These are phyloP conservation scores for Glycyrrhiza uralensis DNA, from an alignment of 306 rosid genomes.

Conservation along the genomic window DNA sequence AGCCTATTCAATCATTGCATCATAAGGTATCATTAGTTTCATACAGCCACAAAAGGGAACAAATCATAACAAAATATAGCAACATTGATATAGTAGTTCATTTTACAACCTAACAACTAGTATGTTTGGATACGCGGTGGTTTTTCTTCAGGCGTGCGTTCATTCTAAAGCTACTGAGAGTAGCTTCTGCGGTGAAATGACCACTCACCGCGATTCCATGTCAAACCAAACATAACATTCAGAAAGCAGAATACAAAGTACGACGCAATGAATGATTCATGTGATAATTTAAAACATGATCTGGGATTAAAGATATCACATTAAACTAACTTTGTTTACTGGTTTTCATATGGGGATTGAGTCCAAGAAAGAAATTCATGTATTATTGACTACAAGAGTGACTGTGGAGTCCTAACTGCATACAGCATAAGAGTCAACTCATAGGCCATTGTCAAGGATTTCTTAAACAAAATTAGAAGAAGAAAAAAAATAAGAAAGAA, in stretches of 20 bases:
- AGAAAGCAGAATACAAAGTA: background rate
- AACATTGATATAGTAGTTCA: background rate
- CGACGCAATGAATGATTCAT: background rate
- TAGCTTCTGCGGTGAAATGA: too few relatives aligned
- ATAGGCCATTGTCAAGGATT: background rate
- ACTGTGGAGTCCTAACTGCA: background rate
- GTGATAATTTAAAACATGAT: background rate
- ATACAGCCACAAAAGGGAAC: background rate
- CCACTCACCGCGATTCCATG: too few relatives aligned
- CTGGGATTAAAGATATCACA: background rate
- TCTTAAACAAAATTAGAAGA: background rate
- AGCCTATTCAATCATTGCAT: constrained; percentile 34
- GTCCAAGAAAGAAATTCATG: background rate
- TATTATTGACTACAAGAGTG: background rate
- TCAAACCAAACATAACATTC: too few relatives aligned
- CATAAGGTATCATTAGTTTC: constrained; percentile 12
- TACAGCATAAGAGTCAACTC: background rate
- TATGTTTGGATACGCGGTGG: too few relatives aligned
- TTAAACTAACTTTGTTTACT: background rate
- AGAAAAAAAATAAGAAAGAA: background rate
- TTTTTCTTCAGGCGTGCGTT: too few relatives aligned
- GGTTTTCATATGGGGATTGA: background rate
- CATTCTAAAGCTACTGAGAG: too few relatives aligned
- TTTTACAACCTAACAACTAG: background rate
- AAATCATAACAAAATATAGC: background rate